Evolutionary conservation across 352 stramenopile genomes (phyloP).

Genomic region (Phytophthora litchii): DNA sequence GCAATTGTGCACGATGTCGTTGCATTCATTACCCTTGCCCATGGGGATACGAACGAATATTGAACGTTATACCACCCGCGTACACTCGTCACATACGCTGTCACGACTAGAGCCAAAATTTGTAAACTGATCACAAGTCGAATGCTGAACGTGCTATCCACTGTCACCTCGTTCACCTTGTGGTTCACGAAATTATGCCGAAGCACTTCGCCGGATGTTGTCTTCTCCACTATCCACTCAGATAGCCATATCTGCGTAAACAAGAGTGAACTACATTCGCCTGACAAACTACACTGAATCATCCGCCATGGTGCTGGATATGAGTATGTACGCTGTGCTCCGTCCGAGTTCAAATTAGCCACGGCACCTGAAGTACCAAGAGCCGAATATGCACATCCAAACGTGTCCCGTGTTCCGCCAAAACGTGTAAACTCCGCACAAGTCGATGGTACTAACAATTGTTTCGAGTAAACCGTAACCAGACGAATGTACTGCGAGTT

Average conservation of each 20-base stretch:
- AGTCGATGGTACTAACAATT: slow-evolving; percentile 26
- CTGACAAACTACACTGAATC: slow-evolving; percentile 45
- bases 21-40: slow-evolving; percentile 24
- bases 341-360: slow-evolving; percentile 26
- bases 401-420: slow-evolving; percentile 24
- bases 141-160: slow-evolving; percentile 42
- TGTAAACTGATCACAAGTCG: slow-evolving; percentile 40
- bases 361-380: slow-evolving; percentile 38
- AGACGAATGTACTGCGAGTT: slow-evolving; percentile 30
- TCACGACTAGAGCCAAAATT: slow-evolving; percentile 40
- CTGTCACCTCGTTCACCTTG: slow-evolving; percentile 46
- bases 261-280: slow-evolving; percentile 44
- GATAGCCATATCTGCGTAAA: slow-evolving; percentile 48
- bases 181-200: slow-evolving; percentile 52
- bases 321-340: slow-evolving; percentile 22
- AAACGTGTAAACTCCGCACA: slow-evolving; percentile 34
- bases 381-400: slow-evolving; percentile 41
- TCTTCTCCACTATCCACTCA: slow-evolving; percentile 36
- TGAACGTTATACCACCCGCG: slow-evolving; percentile 35
- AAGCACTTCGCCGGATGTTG: slow-evolving; percentile 15
- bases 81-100: slow-evolving; percentile 40
- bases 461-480: slow-evolving; percentile 30
- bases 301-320: slow-evolving; percentile 47
- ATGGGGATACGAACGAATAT: slow-evolving; percentile 29
- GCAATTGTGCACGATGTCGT: slow-evolving; percentile 42